These are phyloP conservation scores for Amyloporia xantha DNA, from an alignment of 768 basidiomycete species.

Conservation along the genomic window DNA sequence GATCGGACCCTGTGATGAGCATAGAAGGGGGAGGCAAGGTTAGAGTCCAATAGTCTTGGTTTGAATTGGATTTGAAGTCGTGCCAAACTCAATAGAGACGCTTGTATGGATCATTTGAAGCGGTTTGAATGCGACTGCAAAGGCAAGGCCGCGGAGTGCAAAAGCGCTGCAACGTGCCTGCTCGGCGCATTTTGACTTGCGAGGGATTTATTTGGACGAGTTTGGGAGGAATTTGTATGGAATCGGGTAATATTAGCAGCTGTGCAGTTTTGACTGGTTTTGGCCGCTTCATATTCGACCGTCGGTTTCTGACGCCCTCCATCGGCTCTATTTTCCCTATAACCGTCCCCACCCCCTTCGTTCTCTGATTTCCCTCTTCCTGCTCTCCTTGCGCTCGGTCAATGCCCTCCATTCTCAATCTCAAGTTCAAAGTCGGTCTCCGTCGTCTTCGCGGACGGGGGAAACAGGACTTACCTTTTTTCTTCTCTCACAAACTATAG, in stretches of 20 bases:
- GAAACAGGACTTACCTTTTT: constrained; percentile 13
- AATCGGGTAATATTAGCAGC: neutral
- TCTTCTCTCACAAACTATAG: constrained; percentile 28
- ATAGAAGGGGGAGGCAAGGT: neutral
- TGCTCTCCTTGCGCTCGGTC: constrained; percentile 15
- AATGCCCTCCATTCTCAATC: constrained; percentile 80
- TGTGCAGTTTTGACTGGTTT: neutral
- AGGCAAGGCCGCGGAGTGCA: constrained; percentile 1
- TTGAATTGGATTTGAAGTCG: neutral
- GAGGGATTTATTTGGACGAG: neutral
- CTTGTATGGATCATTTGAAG: constrained; percentile 2
- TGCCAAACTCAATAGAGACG: neutral
- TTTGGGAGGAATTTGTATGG: neutral
- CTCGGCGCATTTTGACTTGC: neutral
- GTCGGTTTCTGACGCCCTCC: constrained; percentile 2
- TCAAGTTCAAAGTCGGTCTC: constrained; percentile 74
- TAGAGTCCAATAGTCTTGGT: neutral
- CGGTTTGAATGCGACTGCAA: neutral
- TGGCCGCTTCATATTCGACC: neutral
- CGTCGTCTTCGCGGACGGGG: constrained; percentile 1
- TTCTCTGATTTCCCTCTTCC: constrained; percentile 8
- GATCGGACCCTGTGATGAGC: constrained; percentile 10
- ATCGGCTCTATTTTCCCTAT: constrained; percentile 12
- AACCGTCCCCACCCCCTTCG: constrained; percentile 8
- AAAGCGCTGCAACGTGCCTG: neutral